phyloP scores from a whole-genome alignment of 202 grass and related monocot genomes.

The Carex arenaria region DNA sequence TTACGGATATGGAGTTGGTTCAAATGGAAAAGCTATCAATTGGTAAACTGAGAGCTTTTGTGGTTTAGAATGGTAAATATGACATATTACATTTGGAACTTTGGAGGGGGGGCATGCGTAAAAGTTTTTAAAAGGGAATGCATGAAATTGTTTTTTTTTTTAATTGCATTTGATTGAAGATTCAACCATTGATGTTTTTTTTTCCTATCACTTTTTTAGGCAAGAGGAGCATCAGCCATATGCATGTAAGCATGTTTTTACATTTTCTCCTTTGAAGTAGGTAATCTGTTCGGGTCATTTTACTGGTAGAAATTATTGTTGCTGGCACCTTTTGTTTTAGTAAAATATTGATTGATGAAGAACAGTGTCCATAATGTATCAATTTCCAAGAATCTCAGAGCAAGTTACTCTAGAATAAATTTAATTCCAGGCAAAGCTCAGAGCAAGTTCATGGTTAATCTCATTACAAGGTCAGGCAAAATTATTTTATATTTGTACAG shows the following conservation, averaged over 20 bases:
- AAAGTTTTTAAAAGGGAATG: background rate
- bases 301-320: background rate
- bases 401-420: background rate
- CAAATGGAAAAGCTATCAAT: background rate
- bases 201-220: background rate
- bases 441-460: background rate
- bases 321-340: background rate
- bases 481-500: background rate
- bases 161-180: background rate
- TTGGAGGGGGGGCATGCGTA: background rate
- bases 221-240: constrained; percentile 17
- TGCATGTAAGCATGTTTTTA: constrained; percentile 20
- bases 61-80: background rate
- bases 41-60: background rate
- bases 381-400: background rate
- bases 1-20: background rate
- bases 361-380: background rate
- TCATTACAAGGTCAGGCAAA: background rate
- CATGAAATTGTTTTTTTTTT: background rate
- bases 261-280: constrained; percentile 5
- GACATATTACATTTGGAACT: background rate
- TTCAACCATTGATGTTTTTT: background rate
- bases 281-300: background rate
- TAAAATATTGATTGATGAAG: background rate
- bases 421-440: background rate